Conservation (phyloP, 2,329 filamentous ascomycete species). For the Monosporascus sp. region DNA sequence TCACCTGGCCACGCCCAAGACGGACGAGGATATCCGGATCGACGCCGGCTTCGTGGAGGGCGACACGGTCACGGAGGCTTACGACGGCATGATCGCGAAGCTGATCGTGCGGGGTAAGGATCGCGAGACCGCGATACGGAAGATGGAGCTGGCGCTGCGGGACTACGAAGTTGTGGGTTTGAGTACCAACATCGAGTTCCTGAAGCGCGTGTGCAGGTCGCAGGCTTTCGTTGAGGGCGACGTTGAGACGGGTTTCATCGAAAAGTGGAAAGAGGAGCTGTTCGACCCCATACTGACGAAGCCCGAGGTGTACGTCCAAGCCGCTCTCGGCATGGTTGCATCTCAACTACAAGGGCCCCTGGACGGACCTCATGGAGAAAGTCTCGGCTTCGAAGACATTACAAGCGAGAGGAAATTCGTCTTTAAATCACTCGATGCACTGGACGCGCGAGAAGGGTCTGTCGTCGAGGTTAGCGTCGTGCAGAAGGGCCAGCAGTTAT, state of each 20-base stretch:
- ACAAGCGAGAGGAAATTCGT: conserved; percentile 41
- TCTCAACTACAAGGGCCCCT: conserved; percentile 12
- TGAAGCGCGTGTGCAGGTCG: conserved; percentile 80
- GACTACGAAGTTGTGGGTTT: conserved; percentile 90
- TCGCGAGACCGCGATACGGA: conserved; percentile 75
- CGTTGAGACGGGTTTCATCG: conserved; percentile 94
- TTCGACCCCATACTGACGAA: conserved; percentile 59
- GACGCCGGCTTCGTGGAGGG: conserved; percentile 90
- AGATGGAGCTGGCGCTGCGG: conserved; percentile 72
- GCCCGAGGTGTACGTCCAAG: conserved; percentile 78
- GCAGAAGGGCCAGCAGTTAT: conserved; percentile 42
- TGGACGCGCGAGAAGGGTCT: conserved; percentile 58
- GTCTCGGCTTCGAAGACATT: conserved; percentile 49
- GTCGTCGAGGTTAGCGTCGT: conserved; percentile 49
- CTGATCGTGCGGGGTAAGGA: conserved; percentile 82
- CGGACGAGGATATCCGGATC: conserved; percentile 71
- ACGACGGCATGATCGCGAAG: conserved; percentile 99
- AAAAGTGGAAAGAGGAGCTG: conserved; percentile 75
- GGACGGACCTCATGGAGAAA: conserved; percentile 38
- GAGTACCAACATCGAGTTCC: conserved; percentile 93
- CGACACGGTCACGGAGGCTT: conserved; percentile 87
- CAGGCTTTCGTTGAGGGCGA: conserved; percentile 78
- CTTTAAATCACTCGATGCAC: conserved; percentile 55
- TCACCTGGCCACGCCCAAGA: conserved; percentile 69
- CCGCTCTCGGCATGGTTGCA: conserved; percentile 68